Conservation (phyloP, 345 rosid genomes). For the Sisymbrium altissimum region DNA sequence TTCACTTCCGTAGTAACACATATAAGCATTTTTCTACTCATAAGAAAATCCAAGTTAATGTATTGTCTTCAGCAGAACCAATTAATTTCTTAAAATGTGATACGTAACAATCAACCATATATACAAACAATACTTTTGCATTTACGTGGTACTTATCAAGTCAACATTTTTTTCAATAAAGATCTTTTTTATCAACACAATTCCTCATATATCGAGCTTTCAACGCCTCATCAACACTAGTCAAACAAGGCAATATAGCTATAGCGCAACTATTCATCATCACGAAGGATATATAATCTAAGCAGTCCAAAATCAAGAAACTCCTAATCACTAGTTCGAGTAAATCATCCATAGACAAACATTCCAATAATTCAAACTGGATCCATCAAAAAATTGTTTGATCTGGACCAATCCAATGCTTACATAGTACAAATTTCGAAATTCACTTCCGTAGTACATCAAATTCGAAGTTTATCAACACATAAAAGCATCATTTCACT, state of each 20-base stretch:
- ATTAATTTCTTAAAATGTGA: neutral
- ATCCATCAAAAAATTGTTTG: neutral
- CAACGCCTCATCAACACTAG: neutral
- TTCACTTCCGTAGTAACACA: too few species aligned
- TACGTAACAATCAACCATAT: neutral
- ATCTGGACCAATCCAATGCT: neutral
- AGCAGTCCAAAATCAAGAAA: neutral
- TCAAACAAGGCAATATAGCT: neutral
- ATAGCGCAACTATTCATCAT: neutral
- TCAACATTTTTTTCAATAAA: neutral
- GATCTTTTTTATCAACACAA: neutral
- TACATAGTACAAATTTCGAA: neutral
- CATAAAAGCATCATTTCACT: too few species aligned
- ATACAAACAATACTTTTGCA: neutral
- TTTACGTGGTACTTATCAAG: neutral
- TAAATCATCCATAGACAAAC: neutral
- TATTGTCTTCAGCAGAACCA: neutral
- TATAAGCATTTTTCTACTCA: too few species aligned
- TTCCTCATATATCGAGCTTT: neutral
- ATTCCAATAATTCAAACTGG: neutral
- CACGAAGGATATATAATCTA: neutral
- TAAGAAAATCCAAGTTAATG: neutral
- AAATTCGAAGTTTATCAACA: too few species aligned
- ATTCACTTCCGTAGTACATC: too few species aligned
- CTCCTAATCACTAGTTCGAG: neutral